Percentiles rank a stretch among this genome's conserved stretches.
Conservation (phyloP, 2,329 filamentous ascomycete genomes). For the Diaporthe caulivora region DNA sequence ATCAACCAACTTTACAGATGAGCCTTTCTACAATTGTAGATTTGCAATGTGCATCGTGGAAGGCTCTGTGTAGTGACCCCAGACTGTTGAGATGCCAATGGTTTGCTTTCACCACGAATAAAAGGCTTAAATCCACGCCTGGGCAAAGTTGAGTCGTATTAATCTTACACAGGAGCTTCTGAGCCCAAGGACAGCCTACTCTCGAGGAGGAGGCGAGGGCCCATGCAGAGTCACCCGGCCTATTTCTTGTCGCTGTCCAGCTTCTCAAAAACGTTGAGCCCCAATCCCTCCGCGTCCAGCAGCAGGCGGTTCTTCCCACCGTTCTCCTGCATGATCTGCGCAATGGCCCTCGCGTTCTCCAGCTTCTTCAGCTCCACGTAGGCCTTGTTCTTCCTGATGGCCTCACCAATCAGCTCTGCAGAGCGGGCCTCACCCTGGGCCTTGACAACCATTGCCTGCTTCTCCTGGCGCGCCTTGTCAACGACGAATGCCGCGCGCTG, state of each 20-base stretch:
- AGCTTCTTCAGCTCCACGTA: slow-evolving; percentile 99
- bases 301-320: slow-evolving; percentile 94
- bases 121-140: slow-evolving; percentile 28
- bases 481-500: slow-evolving; percentile 97
- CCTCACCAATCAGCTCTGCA: slow-evolving; percentile 96
- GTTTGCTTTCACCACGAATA: no score
- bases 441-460: slow-evolving; percentile 98
- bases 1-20: not conserved
- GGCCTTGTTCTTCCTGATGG: slow-evolving; percentile 98
- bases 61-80: not conserved
- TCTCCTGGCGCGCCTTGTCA: slow-evolving; percentile 99
- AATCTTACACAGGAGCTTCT: slow-evolving; percentile 36
- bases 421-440: slow-evolving; percentile 99
- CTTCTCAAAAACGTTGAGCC: slow-evolving; percentile 83
- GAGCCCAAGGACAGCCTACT: not conserved
- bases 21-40: not conserved
- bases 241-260: slow-evolving; percentile 61
- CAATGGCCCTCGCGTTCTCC: slow-evolving; percentile 93
- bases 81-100: not conserved
- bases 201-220: slow-evolving; percentile 34
- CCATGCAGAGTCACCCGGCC: slow-evolving; percentile 40
- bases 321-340: slow-evolving; percentile 85
- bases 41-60: not conserved
- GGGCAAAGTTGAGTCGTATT: slow-evolving; percentile 37
- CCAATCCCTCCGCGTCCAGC: slow-evolving; percentile 90